These are phyloP conservation scores for Rhodotorula sp. DNA, from an alignment of 1,284 basidiomycete genomes.

Conservation along the genomic window DNA sequence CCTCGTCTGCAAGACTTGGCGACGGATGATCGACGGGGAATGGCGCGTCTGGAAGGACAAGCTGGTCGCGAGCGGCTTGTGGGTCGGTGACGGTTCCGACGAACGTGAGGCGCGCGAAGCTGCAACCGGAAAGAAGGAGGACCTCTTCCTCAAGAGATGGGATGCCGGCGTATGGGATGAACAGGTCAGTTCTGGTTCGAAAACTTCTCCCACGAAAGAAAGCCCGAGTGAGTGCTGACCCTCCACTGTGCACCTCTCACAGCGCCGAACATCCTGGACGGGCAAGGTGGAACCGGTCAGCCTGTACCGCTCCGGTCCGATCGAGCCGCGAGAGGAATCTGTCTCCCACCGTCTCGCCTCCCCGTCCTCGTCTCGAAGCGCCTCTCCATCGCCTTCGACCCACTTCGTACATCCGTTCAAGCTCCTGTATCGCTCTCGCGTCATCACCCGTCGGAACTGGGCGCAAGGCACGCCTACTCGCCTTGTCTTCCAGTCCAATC, in stretches of 20 bases:
- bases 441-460: conserved; percentile 74
- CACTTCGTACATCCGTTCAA: conserved; percentile 73
- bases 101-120: conserved; percentile 40
- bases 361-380: conserved; percentile 53
- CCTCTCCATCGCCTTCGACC: conserved; percentile 17
- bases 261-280: conserved; percentile 19
- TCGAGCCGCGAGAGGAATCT: conserved; percentile 13
- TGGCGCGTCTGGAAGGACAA: conserved; percentile 78
- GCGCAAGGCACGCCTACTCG: conserved; percentile 63
- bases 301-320: conserved; percentile 17
- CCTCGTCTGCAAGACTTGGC: conserved; percentile 75
- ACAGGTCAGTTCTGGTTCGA: conserved; percentile 5
- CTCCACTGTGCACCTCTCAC: neutral
- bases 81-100: conserved; percentile 72
- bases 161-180: conserved; percentile 40
- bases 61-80: conserved; percentile 70
- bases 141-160: conserved; percentile 40
- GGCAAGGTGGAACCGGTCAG: conserved; percentile 28
- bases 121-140: conserved; percentile 27
- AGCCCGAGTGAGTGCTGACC: neutral
- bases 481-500: conserved; percentile 67
- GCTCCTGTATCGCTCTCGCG: conserved; percentile 77
- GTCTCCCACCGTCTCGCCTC: conserved; percentile 34
- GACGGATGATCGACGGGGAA: conserved; percentile 76
- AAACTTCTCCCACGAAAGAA: too few species aligned